Conservation (phyloP, 2,329 filamentous ascomycete species). For the Niveomyces coronatus region DNA sequence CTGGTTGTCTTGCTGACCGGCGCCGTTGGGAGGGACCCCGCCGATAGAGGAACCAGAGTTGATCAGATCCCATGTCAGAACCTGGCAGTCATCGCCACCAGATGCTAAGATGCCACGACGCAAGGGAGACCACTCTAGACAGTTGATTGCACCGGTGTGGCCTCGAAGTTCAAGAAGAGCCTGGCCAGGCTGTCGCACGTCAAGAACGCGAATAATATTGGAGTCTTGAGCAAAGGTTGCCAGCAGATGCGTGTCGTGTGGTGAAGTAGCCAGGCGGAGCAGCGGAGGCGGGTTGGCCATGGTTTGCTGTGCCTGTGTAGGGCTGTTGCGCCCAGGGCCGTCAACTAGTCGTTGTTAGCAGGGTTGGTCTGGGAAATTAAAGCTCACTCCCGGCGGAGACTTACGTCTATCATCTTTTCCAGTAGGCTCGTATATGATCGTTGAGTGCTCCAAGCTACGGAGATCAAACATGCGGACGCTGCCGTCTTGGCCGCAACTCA, state of each 20-base stretch:
- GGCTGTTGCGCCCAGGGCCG: slow-evolving; percentile 56
- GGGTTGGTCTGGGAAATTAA: no score
- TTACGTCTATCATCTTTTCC: slow-evolving; percentile 70
- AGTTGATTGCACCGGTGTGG: slow-evolving; percentile 77
- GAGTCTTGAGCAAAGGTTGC: slow-evolving; percentile 97
- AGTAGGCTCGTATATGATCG: slow-evolving; percentile 96
- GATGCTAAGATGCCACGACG: slow-evolving; percentile 82
- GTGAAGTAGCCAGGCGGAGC: slow-evolving; percentile 75
- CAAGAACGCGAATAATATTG: slow-evolving; percentile 83
- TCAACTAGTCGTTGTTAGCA: slow-evolving; percentile 30
- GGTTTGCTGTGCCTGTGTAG: slow-evolving; percentile 66
- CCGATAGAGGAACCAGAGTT: slow-evolving; percentile 41
- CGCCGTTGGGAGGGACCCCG: slow-evolving; percentile 37
- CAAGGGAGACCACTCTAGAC: slow-evolving; percentile 88
- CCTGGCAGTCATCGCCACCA: slow-evolving; percentile 83
- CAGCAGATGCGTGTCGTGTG: slow-evolving; percentile 88
- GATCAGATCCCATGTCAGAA: slow-evolving; percentile 88
- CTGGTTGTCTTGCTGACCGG: slow-evolving; percentile 43
- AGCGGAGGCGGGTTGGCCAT: slow-evolving; percentile 69
- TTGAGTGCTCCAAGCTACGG: slow-evolving; percentile 91
- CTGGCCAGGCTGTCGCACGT: slow-evolving; percentile 92
- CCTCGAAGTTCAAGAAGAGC: slow-evolving; percentile 88
- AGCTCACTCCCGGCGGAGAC: slow-evolving; percentile 15
- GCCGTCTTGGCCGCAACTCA: slow-evolving; percentile 93
- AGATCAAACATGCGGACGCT: slow-evolving; percentile 99